Conservation (phyloP, 345 rosid species). For the Salix caprea region DNA sequence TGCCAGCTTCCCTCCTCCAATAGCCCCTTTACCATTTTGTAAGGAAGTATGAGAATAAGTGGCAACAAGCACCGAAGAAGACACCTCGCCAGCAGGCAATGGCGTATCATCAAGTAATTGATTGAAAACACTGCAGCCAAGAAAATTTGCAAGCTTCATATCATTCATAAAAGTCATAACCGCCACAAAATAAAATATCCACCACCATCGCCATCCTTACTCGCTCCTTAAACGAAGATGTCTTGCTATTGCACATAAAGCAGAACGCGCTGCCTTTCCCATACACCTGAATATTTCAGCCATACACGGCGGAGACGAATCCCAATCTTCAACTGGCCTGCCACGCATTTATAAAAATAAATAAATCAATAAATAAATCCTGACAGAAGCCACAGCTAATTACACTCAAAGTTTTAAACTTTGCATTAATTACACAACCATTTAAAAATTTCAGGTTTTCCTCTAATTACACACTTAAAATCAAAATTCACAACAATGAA, state of each 20-base stretch:
- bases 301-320: slow-evolving; percentile 95
- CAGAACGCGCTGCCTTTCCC: slow-evolving; percentile 96
- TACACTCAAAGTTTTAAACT: not conserved
- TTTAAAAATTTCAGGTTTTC: not conserved
- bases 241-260: slow-evolving; percentile 77
- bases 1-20: slow-evolving; percentile 61
- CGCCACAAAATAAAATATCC: slow-evolving; percentile 15
- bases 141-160: slow-evolving; percentile 13
- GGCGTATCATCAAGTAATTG: slow-evolving; percentile 93
- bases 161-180: slow-evolving; percentile 6
- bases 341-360: slow-evolving; percentile 13
- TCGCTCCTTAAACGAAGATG: slow-evolving; percentile 95
- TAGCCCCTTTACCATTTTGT: slow-evolving; percentile 70
- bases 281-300: slow-evolving; percentile 79
- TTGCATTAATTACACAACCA: not conserved
- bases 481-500: not conserved
- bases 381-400: not conserved
- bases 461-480: not conserved
- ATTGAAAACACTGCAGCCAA: slow-evolving; percentile 71
- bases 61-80: slow-evolving; percentile 83
- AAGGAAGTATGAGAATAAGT: slow-evolving; percentile 53
- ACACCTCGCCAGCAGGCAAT: slow-evolving; percentile 77
- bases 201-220: slow-evolving; percentile 54
- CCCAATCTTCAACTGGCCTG: slow-evolving; percentile 86
- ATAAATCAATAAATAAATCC: not conserved